Evolutionary conservation across 1,284 basidiomycete genomes (phyloP), one percentile per base, ranked within the genome.

Genomic region (Tylopilus sp.): DNA sequence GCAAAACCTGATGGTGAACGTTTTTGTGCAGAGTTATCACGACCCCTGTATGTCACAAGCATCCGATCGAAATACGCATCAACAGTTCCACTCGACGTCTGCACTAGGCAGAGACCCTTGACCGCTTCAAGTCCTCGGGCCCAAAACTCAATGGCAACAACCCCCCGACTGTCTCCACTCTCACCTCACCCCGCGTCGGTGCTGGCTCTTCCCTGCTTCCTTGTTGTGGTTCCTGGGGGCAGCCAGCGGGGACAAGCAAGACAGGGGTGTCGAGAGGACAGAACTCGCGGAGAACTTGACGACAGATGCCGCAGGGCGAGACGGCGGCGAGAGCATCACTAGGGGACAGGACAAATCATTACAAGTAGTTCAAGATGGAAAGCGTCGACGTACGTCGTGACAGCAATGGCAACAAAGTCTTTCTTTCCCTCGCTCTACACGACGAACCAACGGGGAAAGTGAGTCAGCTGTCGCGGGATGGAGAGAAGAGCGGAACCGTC

Each of bases 281-380:
- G 65, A 97, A 97, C 66, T 97, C 94, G 48, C 92, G 83, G 45
- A 97, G 79, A 47, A 95, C 78, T 66, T 97, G 94, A 10, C 94
- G 83, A 61, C 94, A 97, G 55, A 95, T 84, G 7, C 94, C 94
- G 67, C 94, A 97, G 0, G 92, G 92, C 1, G 89, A 85, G 38
- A 86, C 72, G 0, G 81, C 60, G 0, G 75, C 69, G 1, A 75
- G 64, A 5, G 92, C 78, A 55, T 92, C 85, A 8, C 83, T 86
- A 26, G 4, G 57, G 21, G 19, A 13, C 3, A 16, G 11, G 7
- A 3, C 25, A 11, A 5, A 31, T 15, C 25, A 5, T 8, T n/a
- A n/a, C n/a, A 23, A 6, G 9, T 16, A 15, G 8, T 3, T 34
- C 33, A 6, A 35, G 15, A 6, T 8, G 36, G 28, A 6, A 1